Evolutionary conservation across 331 rosid genomes (phyloP).

Genomic region (Spiraea crenata): DNA sequence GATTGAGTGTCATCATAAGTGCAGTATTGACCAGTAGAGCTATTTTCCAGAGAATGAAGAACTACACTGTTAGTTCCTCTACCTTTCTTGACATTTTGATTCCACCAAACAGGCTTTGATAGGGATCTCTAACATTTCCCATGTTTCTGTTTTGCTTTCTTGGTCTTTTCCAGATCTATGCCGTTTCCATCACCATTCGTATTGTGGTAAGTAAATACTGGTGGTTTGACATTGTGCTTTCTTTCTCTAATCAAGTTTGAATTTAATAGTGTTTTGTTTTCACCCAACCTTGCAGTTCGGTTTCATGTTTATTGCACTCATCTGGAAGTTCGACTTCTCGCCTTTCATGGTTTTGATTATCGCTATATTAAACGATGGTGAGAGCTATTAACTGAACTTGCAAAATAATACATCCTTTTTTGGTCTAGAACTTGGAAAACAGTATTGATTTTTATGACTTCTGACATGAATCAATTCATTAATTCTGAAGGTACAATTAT

Average conservation of each 20-base stretch:
- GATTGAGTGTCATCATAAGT: slow-evolving; percentile 93
- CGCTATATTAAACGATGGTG: slow-evolving; percentile 94
- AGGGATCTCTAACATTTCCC: background rate
- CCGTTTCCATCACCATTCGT: slow-evolving; percentile 98
- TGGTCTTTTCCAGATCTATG: slow-evolving; percentile 68
- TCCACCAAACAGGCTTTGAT: slow-evolving; percentile 13
- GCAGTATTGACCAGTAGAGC: slow-evolving; percentile 97
- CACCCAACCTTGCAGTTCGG: slow-evolving; percentile 68
- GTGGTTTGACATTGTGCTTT: slow-evolving; percentile 5
- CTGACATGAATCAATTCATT: slow-evolving; percentile 27
- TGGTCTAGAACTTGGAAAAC: background rate
- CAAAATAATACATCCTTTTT: too few relatives aligned
- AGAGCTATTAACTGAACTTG: slow-evolving; percentile 6
- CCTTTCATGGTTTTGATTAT: slow-evolving; percentile 99
- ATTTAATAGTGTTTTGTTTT: slow-evolving; percentile 17
- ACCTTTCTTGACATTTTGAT: slow-evolving; percentile 6
- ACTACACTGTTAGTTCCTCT: slow-evolving; percentile 72
- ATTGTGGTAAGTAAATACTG: slow-evolving; percentile 70
- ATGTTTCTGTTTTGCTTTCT: slow-evolving; percentile 5
- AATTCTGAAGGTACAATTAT: slow-evolving; percentile 73
- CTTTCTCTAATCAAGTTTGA: background rate
- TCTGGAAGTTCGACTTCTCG: slow-evolving; percentile 96
- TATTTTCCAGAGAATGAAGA: slow-evolving; percentile 98
- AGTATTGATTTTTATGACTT: background rate
- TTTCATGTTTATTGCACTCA: slow-evolving; percentile 89